Evolutionary conservation across 1,139 yeast genomes (phyloP), one percentile per base, ranked within the genome.

Genomic region (Yamadazyma diospyri): DNA sequence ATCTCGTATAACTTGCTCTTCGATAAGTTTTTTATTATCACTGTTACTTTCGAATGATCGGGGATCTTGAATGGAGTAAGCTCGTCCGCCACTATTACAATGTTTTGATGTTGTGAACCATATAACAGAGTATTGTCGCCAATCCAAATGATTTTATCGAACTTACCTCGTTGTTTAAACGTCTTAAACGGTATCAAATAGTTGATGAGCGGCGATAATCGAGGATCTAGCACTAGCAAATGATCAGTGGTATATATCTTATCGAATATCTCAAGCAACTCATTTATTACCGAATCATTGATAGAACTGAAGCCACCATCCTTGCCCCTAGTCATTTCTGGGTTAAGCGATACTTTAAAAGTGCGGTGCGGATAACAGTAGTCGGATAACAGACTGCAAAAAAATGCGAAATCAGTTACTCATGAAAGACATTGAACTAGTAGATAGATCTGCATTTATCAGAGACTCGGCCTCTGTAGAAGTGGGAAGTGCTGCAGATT

Each of bases 141-240:
- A 13, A 84, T 63, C 84, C 88, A 81, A 15, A 76, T 62, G 14
- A 81, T 74, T 40, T 71, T 70, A 19, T 67, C 72, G 33, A 85
- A 77, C 31, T 80, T 63, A 7, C 78, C 84, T 33, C 63, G 64
- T 32, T 69, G 69, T 47, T 77, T 74, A 30, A 83, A 64, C 14
- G 60, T 57, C 38, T 72, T 67, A 53, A 83, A 84, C 4, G 82
- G 74, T 3, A 83, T 73, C 32, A 84, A 59, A 25, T 66, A 62
- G 47, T 86, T 79, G 39, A 85, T 62, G 4, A 75, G 51, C 1
- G 78, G 63, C 5, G 85, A 69, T 21, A 84, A 52, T 4, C 61
- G 48, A 24, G 67, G 65, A 43, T 84, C 87, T 3, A 84, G 63
- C 4, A 83, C 60, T 11, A 85, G 55, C 8, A 75, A 54, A 47